phyloP scores from a whole-genome alignment of 306 rosid genomes.

The Lagenaria siceraria region DNA sequence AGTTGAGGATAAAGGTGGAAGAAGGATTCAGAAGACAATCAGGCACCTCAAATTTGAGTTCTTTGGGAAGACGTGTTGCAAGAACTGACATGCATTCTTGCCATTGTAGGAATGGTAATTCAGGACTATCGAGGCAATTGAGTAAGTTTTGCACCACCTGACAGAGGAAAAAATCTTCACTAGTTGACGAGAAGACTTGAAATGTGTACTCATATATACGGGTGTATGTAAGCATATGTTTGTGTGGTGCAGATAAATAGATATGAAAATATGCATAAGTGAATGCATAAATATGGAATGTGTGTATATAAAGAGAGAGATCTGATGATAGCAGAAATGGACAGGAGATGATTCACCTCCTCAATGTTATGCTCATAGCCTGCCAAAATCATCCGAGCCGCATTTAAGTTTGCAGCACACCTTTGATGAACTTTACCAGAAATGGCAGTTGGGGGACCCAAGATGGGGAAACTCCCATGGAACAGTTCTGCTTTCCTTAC shows the following conservation, averaged over 20 bases:
- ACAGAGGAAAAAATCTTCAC: constrained; percentile 7
- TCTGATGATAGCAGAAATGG: background rate
- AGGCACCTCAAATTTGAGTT: constrained; percentile 64
- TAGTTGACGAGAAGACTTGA: background rate
- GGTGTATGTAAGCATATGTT: background rate
- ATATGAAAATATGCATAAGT: background rate
- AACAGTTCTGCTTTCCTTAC: constrained; percentile 90
- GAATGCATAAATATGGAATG: background rate
- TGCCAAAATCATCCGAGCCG: constrained; percentile 87
- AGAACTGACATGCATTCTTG: constrained; percentile 96
- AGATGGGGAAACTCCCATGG: constrained; percentile 69
- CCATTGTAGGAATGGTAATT: constrained; percentile 97
- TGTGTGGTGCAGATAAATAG: background rate
- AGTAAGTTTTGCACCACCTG: constrained; percentile 93
- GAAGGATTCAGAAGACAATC: background rate
- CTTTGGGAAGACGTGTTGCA: constrained; percentile 91
- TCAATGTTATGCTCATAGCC: constrained; percentile 92
- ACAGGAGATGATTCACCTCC: constrained; percentile 44
- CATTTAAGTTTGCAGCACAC: constrained; percentile 80
- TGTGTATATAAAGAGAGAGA: background rate
- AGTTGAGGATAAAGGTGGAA: constrained; percentile 16
- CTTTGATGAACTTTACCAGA: constrained; percentile 94
- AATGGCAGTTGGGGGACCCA: constrained; percentile 88
- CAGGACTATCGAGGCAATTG: constrained; percentile 91
- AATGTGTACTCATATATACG: background rate